Evolutionary conservation across 2,329 filamentous ascomycete species (phyloP).

Genomic region (Scedosporium apiospermum): DNA sequence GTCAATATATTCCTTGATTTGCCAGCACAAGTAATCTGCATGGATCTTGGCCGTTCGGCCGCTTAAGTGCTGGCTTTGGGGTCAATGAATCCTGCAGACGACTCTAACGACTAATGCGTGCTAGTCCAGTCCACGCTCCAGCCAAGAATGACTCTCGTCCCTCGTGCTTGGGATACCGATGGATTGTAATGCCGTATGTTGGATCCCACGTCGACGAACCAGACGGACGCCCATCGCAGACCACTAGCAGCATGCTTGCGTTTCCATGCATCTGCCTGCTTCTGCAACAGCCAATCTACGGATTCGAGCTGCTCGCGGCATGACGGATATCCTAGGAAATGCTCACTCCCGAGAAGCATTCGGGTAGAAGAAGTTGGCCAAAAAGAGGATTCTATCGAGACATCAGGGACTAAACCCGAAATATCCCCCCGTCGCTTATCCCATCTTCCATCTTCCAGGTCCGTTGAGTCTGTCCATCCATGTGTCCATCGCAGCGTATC

Average conservation of each 20-base stretch:
- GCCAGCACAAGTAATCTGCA: too few relatives aligned
- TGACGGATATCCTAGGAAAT: too few relatives aligned
- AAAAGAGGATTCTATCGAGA: not conserved
- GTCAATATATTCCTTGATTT: too few relatives aligned
- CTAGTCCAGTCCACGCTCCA: not conserved
- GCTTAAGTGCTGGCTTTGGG: not conserved
- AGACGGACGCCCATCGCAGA: not conserved
- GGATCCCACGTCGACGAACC: not conserved
- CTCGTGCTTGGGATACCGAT: not conserved
- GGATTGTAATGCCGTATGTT: not conserved
- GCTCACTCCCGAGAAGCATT: not conserved
- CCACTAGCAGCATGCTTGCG: not conserved
- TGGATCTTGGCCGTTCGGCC: not conserved
- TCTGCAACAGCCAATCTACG: not conserved
- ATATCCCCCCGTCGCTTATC: too few relatives aligned
- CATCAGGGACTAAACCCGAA: not conserved
- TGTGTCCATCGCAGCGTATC: not conserved
- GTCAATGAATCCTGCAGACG: not conserved
- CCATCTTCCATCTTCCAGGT: too few relatives aligned
- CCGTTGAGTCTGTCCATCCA: not conserved
- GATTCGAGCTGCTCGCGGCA: too few relatives aligned
- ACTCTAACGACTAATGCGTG: not conserved
- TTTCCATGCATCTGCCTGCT: not conserved
- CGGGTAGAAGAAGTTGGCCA: not conserved
- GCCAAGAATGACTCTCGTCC: not conserved